Percentiles rank a stretch among this genome's conserved stretches.
Evolutionary conservation across 352 stramenopile genomes (phyloP).

Genomic region (Phytophthora aleatoria): DNA sequence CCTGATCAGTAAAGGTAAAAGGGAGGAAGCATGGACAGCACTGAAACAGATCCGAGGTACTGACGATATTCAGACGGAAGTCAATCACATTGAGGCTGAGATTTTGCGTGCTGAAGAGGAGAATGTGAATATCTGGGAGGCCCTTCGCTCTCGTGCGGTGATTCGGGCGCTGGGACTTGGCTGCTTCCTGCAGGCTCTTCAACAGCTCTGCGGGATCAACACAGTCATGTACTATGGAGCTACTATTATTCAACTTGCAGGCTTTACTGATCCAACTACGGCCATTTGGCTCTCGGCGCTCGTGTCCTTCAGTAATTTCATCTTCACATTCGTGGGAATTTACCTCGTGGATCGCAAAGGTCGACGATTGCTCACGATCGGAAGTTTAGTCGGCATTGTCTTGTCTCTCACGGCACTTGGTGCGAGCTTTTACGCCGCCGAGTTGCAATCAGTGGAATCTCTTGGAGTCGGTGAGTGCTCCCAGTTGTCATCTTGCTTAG

Average conservation of each 20-base stretch:
- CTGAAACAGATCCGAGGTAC: constrained; percentile 64
- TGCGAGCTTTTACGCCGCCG: constrained; percentile 36
- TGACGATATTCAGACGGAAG: constrained; percentile 56
- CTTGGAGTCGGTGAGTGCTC: constrained; percentile 43
- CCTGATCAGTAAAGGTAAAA: constrained; percentile 53
- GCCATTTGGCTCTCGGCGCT: constrained; percentile 83
- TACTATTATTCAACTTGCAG: constrained; percentile 83
- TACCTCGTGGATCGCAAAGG: constrained; percentile 37
- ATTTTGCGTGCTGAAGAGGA: constrained; percentile 34
- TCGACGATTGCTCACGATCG: constrained; percentile 32
- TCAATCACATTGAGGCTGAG: constrained; percentile 61
- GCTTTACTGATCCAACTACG: constrained; percentile 68
- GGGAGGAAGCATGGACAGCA: constrained; percentile 48
- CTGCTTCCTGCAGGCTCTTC: constrained; percentile 46
- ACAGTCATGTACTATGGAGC: constrained; percentile 90
- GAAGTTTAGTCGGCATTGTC: constrained; percentile 30
- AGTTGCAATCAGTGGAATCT: constrained; percentile 24
- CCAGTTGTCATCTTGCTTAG: constrained; percentile 58
- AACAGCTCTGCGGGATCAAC: constrained; percentile 86
- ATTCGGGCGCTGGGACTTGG: constrained; percentile 40
- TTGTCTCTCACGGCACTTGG: constrained; percentile 32
- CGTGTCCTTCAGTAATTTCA: constrained; percentile 51
- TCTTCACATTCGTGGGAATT: constrained; percentile 44
- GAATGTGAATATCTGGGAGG: constrained; percentile 42
- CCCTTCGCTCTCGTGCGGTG: constrained; percentile 40